A percentile compares a stretch with the other conserved stretches of the same genome.
These are phyloP conservation scores for Hemisphaericaspora subhashii DNA, from an alignment of 1,139 yeast genomes.

Conservation along the genomic window DNA sequence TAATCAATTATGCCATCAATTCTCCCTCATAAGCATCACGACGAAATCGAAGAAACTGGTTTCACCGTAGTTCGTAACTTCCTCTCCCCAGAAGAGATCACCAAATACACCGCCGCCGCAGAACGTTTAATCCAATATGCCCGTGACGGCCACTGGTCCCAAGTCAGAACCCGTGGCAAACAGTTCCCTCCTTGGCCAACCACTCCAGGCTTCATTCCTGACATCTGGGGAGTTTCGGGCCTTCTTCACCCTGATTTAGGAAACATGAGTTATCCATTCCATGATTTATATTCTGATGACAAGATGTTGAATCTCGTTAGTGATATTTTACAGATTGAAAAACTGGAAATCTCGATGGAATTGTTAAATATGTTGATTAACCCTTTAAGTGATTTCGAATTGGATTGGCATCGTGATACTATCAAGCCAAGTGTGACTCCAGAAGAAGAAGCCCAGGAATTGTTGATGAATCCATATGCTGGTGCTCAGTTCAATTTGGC, in stretches of 20 bases:
- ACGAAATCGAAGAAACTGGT: constrained; percentile 44
- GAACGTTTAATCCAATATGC: constrained; percentile 46
- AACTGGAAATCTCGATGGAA: constrained; percentile 47
- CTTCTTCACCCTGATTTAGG: constrained; percentile 51
- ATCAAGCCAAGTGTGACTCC: constrained; percentile 50
- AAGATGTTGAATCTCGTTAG: constrained; percentile 42
- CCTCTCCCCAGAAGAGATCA: constrained; percentile 42
- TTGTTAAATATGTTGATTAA: constrained; percentile 57
- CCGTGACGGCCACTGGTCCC: constrained; percentile 52
- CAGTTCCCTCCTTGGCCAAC: constrained; percentile 65
- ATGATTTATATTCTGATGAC: constrained; percentile 44
- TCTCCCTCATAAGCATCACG: constrained; percentile 21
- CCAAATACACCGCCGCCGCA: constrained; percentile 37
- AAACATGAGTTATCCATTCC: constrained; percentile 40
- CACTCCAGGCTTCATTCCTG: constrained; percentile 53
- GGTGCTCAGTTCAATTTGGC: constrained; percentile 60
- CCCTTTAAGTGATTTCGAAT: constrained; percentile 55
- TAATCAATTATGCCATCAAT: constrained; percentile 15
- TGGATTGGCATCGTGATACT: constrained; percentile 60
- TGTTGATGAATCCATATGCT: constrained; percentile 43
- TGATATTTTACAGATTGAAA: constrained; percentile 46
- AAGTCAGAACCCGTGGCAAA: constrained; percentile 54
- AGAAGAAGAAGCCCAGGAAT: constrained; percentile 46
- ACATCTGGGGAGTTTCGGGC: constrained; percentile 58
- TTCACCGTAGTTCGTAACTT: constrained; percentile 45